Evolutionary conservation across 768 basidiomycete species (phyloP), one percentile per base, ranked within the genome.

Genomic region (Lentinula guzmanii): DNA sequence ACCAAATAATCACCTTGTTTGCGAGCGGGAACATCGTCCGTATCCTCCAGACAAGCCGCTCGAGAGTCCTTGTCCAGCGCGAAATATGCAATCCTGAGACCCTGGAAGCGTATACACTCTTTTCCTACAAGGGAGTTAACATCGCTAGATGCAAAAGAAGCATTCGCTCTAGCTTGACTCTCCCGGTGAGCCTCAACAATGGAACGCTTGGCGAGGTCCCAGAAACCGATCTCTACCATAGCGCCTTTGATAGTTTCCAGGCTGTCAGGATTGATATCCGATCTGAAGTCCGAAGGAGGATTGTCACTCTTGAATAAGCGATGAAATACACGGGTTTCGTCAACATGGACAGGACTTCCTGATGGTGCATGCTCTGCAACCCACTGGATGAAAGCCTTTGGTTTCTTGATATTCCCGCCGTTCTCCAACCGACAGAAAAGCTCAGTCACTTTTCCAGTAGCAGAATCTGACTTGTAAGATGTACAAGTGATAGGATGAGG

Each of bases 351-450:
- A 15, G 95, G 93, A 66, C 90, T 92, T 6, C 87, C 86, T 1
- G 90, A 87, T 21, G 84, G 75, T 6, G 79, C 73, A 70, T 95
- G 90, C 69, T 92, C 89, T 28, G 91, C 93, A 13, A 99, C 93
- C 96, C 96, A 99, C 69, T 98, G 96, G 67, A 98, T 93, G 74
- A 86, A 98, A 34, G 93, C 86, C 70, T 96, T 98, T 11, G 92
- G 90, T 72, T 96, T 98, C 73, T 83, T 86, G 15, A 76, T 68
- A 15, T 77, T 68, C 9, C 82, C 84, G 42, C 80, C 81, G 62
- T 92, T 85, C 71, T 98, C 95, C 35, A 94, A 75, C 57, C 79
- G 82, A 72, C 89, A 92, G 54, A 89, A 72, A 57, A 99, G 82
- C 72, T 96, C 94, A 4, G 79, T 79, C 5, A 97, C 89, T 56